Evolutionary conservation across 2,329 filamentous ascomycete species (phyloP), one percentile per base, ranked within the genome.

Genomic region (Hypoxylon sp.): DNA sequence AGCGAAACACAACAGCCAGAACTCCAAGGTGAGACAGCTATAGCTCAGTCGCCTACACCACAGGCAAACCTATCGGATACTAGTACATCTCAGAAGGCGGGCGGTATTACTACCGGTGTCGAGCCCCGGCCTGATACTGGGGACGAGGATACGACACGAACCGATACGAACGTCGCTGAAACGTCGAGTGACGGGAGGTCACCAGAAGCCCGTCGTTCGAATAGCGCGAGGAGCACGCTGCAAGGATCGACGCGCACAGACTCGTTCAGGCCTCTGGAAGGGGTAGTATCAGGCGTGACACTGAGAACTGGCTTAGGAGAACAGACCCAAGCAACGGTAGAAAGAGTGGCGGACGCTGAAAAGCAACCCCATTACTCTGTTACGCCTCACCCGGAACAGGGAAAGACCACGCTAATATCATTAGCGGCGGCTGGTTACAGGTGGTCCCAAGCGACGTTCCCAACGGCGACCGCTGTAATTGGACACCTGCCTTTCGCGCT

Each of bases 381-480:
- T n/a, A 45, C 32, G 3, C 28, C 40, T 33, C 20, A 22, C 8
- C 42, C 53, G 40, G 45, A 59, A 28, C 50, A n/a, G 36, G 67
- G 61, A n/a, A 78, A 68, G 0, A 73, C 79, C 14, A 91, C 87
- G 0, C 77, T 92, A 0, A 77, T 83, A 1, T 89, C 87, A 0
- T 70, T 88, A 0, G 59, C 79, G 3, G 68, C 70, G 0, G 75
- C 85, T 9, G 59, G 71, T 0, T 87, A 86, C 60, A 73, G 75
- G n/a, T 92, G 89, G 89, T 79, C 79, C 0, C 87, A 89, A 65
- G 88, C 90, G 72, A 92, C 89, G 0, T 93, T 93, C 49, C 91
- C 91, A 0, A 92, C 90, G 0, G 85, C 86, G 1, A 86, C 87
- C 18, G 86, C 87, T 0, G 90, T 93, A 0, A 74, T 90, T 4